A percentile compares a stretch with the other conserved stretches of the same genome.
phyloP scores from a whole-genome alignment of 202 grass and related monocot genomes.

The Setaria italica region DNA sequence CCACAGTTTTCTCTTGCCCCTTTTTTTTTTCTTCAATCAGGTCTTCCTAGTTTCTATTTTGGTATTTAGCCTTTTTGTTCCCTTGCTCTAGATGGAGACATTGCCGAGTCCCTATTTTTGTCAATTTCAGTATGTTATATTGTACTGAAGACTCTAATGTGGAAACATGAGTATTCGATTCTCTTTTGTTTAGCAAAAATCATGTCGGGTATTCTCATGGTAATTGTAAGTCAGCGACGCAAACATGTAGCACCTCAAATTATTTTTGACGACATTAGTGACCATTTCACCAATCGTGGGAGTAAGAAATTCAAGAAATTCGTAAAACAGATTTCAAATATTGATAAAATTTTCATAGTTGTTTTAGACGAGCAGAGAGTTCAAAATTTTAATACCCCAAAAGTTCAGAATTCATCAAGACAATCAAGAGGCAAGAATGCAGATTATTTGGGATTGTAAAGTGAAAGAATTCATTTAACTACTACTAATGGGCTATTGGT shows the following conservation, averaged over 20 bases:
- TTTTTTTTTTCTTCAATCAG: slow-evolving; percentile 21
- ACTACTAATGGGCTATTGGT: not conserved
- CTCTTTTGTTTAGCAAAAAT: not conserved
- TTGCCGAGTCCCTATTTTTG: not conserved
- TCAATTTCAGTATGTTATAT: not conserved
- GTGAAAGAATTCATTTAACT: not conserved
- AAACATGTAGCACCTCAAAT: not conserved
- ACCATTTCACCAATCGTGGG: not conserved
- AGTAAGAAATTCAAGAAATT: not conserved
- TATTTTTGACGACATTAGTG: not conserved
- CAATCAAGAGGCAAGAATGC: not conserved
- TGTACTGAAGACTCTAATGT: not conserved
- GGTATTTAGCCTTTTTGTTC: not conserved
- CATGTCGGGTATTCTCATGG: not conserved
- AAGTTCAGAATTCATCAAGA: slow-evolving; percentile 2
- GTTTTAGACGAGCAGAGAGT: not conserved
- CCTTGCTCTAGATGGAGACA: slow-evolving; percentile 13
- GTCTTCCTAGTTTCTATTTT: slow-evolving; percentile 32
- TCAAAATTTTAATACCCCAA: not conserved
- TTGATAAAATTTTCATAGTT: not conserved
- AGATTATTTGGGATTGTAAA: not conserved
- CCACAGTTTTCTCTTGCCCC: not conserved
- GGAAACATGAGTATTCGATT: not conserved
- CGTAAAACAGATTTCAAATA: not conserved
- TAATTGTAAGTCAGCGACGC: not conserved